Percentiles rank a stretch among this genome's conserved stretches.
phyloP scores from a whole-genome alignment of 768 basidiomycete genomes.

The Guyanaporus albipodus region DNA sequence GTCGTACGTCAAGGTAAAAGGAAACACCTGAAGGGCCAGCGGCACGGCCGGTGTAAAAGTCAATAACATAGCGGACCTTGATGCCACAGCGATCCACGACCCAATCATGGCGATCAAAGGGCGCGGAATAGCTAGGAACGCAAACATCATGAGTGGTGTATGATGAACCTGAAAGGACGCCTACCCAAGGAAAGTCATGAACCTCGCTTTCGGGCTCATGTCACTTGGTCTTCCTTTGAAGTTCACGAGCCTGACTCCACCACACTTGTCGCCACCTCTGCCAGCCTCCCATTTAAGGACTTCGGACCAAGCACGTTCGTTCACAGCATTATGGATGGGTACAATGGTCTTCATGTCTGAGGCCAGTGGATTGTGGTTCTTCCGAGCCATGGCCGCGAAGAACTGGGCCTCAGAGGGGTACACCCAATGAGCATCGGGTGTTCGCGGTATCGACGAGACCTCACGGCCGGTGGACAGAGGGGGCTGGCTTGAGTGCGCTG shows the following conservation, averaged over 20 bases:
- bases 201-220: conserved; percentile 73
- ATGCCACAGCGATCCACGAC: conserved; percentile 89
- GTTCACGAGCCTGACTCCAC: conserved; percentile 76
- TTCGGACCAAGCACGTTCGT: conserved; percentile 88
- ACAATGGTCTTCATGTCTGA: conserved; percentile 95
- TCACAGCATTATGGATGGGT: conserved; percentile 98
- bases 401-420: conserved; percentile 99
- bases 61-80: conserved; percentile 90
- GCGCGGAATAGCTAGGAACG: conserved; percentile 72
- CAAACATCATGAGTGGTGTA: neutral
- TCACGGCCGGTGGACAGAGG: conserved; percentile 70
- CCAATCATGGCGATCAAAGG: conserved; percentile 99
- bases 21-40: conserved; percentile 53
- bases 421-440: conserved; percentile 77
- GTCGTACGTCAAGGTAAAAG: conserved; percentile 92
- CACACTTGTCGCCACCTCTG: conserved; percentile 78
- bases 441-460: conserved; percentile 83
- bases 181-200: conserved; percentile 84
- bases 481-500: conserved; percentile 8
- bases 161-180: conserved; percentile 21
- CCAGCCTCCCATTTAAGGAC: conserved; percentile 79
- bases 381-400: conserved; percentile 94
- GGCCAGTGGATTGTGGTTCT: conserved; percentile 83
- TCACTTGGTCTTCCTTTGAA: conserved; percentile 89
- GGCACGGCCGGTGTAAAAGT: conserved; percentile 88